Conservation (phyloP, 2,329 filamentous ascomycete species). For the Tolypocladium capitatum region DNA sequence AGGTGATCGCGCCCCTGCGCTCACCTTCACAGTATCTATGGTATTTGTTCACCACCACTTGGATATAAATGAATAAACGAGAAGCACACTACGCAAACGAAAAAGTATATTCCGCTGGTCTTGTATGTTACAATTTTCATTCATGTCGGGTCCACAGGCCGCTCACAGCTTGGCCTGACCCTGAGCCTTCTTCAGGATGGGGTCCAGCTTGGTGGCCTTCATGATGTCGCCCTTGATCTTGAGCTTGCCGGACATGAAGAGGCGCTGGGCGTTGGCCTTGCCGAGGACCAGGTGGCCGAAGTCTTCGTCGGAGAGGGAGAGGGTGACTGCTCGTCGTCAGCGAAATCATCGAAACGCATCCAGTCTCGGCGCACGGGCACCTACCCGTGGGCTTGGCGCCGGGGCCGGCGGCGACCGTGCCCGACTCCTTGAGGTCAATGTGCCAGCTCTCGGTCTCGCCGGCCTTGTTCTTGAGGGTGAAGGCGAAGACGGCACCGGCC, state of each 20-base stretch:
- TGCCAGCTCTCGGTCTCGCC: slow-evolving; percentile 80
- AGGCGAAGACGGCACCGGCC: slow-evolving; percentile 76
- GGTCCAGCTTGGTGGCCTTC: slow-evolving; percentile 96
- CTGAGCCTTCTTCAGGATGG: slow-evolving; percentile 79
- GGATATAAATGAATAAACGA: background rate
- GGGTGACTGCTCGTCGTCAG: slow-evolving; percentile 52
- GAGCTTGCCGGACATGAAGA: slow-evolving; percentile 97
- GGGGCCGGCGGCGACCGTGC: slow-evolving; percentile 64
- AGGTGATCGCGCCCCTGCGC: no score
- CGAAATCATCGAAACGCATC: slow-evolving; percentile 19
- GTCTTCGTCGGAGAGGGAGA: slow-evolving; percentile 71
- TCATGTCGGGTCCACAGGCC: background rate
- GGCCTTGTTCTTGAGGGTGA: slow-evolving; percentile 77
- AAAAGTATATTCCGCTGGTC: background rate
- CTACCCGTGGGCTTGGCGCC: slow-evolving; percentile 73
- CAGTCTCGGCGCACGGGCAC: slow-evolving; percentile 46
- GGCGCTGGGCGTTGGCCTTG: slow-evolving; percentile 83
- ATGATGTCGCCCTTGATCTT: slow-evolving; percentile 98
- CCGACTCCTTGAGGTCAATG: slow-evolving; percentile 87
- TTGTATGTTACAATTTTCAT: background rate
- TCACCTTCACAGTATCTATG: no score
- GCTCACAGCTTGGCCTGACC: slow-evolving; percentile 68
- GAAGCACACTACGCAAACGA: background rate
- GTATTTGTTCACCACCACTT: background rate
- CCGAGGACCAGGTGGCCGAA: slow-evolving; percentile 73